These are phyloP conservation scores for Phytophthora crassamura DNA, from an alignment of 352 stramenopile species.

Conservation along the genomic window DNA sequence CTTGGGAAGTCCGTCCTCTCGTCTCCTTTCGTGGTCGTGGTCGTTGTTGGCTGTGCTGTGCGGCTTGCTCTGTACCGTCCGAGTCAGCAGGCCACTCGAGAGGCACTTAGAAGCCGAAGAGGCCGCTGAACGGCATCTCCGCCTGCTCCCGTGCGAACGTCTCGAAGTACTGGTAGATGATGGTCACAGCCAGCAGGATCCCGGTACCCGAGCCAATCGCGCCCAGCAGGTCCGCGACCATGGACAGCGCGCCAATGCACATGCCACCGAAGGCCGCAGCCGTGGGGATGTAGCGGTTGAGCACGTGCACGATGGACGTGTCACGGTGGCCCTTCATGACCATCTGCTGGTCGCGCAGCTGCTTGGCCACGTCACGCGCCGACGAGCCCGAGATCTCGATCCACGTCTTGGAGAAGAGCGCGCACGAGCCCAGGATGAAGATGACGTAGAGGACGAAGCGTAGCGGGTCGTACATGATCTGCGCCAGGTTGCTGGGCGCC, in stretches of 20 bases:
- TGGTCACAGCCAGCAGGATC: conserved; percentile 99
- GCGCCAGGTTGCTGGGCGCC: conserved; percentile 93
- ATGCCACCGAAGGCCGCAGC: conserved; percentile 99
- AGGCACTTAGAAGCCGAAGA: conserved; percentile 85
- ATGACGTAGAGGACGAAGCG: conserved; percentile 99
- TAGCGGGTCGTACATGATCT: conserved; percentile 99
- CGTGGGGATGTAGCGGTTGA: conserved; percentile 99
- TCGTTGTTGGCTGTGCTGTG: conserved; percentile 14
- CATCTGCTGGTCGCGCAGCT: conserved; percentile 99
- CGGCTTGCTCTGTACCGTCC: conserved; percentile 13
- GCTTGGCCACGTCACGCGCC: conserved; percentile 98
- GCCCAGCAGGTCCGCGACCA: conserved; percentile 98
- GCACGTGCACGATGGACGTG: conserved; percentile 96
- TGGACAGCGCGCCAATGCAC: conserved; percentile 99
- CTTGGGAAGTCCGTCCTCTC: conserved; percentile 42
- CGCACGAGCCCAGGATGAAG: conserved; percentile 99
- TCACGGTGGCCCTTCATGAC: conserved; percentile 99
- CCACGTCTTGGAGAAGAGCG: conserved; percentile 99
- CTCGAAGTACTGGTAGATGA: conserved; percentile 99
- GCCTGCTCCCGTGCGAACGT: conserved; percentile 96
- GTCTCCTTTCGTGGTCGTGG: conserved; percentile 29
- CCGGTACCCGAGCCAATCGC: conserved; percentile 99
- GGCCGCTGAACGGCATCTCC: conserved; percentile 76
- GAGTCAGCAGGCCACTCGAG: conserved; percentile 1
- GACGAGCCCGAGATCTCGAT: conserved; percentile 99